Evolutionary conservation across 192 early-diverging fungal species (phyloP).

Genomic region (Umbelopsis isabellina): DNA sequence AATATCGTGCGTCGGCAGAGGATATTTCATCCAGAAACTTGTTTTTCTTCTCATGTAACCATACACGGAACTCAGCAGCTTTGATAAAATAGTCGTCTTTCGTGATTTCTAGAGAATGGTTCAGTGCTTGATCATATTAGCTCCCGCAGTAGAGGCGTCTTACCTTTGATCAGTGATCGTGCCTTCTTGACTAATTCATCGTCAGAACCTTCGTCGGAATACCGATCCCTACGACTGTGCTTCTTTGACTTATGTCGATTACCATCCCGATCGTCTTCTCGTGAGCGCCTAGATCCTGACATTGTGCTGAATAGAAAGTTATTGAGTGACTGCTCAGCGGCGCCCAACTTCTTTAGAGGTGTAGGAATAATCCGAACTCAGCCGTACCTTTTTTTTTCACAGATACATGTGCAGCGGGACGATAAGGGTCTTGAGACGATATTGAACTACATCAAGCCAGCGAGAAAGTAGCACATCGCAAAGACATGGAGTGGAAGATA

Average conservation of each 20-base stretch:
- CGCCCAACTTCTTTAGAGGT: too few species aligned
- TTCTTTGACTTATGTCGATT: background rate
- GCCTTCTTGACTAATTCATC: background rate
- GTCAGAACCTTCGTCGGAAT: background rate
- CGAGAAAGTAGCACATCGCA: too few species aligned
- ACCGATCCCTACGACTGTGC: slow-evolving; percentile 5
- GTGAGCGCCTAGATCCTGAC: slow-evolving; percentile 11
- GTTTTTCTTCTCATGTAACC: slow-evolving; percentile 74
- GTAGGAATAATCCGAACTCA: too few species aligned
- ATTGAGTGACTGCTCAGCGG: too few species aligned
- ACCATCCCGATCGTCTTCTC: slow-evolving; percentile 7
- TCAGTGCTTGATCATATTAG: background rate
- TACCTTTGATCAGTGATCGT: slow-evolving; percentile 13
- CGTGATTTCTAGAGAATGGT: slow-evolving; percentile 46
- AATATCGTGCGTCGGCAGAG: slow-evolving; percentile 65
- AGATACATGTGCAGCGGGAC: too few species aligned
- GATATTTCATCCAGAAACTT: slow-evolving; percentile 79
- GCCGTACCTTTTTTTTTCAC: too few species aligned
- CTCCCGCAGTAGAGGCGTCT: background rate
- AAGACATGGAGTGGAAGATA: too few species aligned
- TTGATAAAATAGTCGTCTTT: slow-evolving; percentile 81
- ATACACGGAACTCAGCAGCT: slow-evolving; percentile 79
- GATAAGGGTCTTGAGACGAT: too few species aligned
- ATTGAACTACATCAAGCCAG: too few species aligned
- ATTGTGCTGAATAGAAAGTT: background rate